Evolutionary conservation across 2,329 filamentous ascomycete genomes (phyloP).

Genomic region (Fusarium sp.): DNA sequence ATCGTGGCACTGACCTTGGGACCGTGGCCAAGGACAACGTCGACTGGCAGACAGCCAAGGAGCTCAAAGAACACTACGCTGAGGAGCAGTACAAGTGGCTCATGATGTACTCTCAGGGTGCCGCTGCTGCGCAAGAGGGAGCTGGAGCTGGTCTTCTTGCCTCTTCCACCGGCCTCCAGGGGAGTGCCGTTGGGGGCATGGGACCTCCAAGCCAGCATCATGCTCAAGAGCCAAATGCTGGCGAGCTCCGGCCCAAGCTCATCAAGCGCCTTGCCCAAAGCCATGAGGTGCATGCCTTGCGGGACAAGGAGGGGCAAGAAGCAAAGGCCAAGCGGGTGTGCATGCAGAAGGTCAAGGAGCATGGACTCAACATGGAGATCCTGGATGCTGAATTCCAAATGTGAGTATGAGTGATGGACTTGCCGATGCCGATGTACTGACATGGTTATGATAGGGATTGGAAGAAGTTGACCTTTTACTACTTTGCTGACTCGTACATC

Average conservation of each 20-base stretch:
- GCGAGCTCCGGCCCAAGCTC: constrained; percentile 92
- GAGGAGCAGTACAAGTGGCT: constrained; percentile 98
- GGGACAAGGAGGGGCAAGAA: constrained; percentile 97
- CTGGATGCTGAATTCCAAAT: constrained; percentile 98
- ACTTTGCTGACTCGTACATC: constrained; percentile 97
- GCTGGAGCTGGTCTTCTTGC: constrained; percentile 72
- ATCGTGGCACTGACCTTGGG: constrained; percentile 94
- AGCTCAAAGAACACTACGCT: constrained; percentile 89
- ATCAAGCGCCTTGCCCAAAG: constrained; percentile 94
- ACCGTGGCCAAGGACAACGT: constrained; percentile 92
- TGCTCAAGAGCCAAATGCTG: constrained; percentile 75
- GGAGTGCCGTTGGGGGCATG: constrained; percentile 82
- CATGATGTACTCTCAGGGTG: constrained; percentile 96
- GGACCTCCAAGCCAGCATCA: constrained; percentile 80
- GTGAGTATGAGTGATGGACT: constrained; percentile 66
- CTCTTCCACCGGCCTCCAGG: constrained; percentile 72
- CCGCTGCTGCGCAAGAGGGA: constrained; percentile 70
- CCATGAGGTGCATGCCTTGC: constrained; percentile 88
- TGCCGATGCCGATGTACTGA: constrained; percentile 10
- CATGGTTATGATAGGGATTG: constrained; percentile 77
- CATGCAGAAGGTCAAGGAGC: constrained; percentile 95
- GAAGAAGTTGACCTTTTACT: constrained; percentile 99
- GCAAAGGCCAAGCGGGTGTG: constrained; percentile 97
- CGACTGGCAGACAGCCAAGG: constrained; percentile 87
- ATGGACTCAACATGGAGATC: constrained; percentile 97